phyloP scores from a whole-genome alignment of 805 yeast genomes.

The Suhomyces prunicola region DNA sequence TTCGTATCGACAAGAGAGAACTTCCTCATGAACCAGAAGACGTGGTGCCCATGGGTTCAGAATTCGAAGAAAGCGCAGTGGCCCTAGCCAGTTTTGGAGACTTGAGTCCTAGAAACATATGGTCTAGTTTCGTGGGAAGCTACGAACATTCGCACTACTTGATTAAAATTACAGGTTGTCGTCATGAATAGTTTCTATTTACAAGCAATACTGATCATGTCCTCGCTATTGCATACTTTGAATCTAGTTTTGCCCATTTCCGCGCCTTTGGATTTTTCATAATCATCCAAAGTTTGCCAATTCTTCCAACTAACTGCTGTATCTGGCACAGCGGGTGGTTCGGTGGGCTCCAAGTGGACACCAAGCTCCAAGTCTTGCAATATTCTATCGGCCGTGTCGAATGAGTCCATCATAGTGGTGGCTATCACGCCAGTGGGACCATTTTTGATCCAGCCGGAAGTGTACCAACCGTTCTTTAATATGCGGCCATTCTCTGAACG shows the following conservation, averaged over 20 bases:
- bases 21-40: constrained; percentile 32
- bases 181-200: constrained; percentile 1
- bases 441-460: constrained; percentile 86
- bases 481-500: constrained; percentile 13
- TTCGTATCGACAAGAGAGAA: constrained; percentile 38
- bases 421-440: constrained; percentile 92
- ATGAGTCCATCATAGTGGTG: constrained; percentile 81
- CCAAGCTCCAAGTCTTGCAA: constrained; percentile 49
- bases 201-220: constrained; percentile 45
- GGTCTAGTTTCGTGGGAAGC: constrained; percentile 22
- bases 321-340: neutral
- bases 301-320: constrained; percentile 56
- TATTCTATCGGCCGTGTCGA: constrained; percentile 66
- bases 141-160: constrained; percentile 33
- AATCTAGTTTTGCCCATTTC: constrained; percentile 50
- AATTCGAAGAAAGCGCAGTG: neutral
- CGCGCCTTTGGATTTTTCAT: constrained; percentile 51
- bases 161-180: constrained; percentile 29
- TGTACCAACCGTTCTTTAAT: constrained; percentile 54
- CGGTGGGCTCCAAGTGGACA: constrained; percentile 16
- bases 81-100: neutral
- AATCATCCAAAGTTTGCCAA: constrained; percentile 58
- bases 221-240: constrained; percentile 48
- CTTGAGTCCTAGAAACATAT: constrained; percentile 5
- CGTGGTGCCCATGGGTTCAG: neutral